Conservation (phyloP, 192 early-diverging fungal species). For the Podochytrium sp. region DNA sequence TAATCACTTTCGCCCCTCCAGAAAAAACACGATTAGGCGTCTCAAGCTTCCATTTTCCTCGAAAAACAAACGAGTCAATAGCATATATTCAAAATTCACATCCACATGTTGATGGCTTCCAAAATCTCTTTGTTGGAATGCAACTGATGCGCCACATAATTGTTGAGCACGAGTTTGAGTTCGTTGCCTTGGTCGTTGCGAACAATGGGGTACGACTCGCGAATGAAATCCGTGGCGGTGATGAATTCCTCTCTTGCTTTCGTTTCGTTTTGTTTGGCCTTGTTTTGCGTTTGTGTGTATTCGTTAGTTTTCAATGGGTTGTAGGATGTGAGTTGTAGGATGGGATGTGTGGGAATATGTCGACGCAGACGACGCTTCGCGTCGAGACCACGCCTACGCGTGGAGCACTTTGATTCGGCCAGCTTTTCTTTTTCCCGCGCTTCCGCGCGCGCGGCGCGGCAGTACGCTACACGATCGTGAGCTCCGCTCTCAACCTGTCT, state of each 20-base stretch:
- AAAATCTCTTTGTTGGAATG: constrained; percentile 18
- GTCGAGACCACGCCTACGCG: too few species aligned
- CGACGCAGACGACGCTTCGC: too few species aligned
- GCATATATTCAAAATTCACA: background rate
- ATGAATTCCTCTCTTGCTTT: background rate
- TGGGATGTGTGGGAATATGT: background rate
- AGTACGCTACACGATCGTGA: too few species aligned
- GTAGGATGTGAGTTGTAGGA: background rate
- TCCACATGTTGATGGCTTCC: constrained; percentile 14
- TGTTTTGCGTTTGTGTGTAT: background rate
- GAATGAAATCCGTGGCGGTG: background rate
- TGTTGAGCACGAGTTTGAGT: constrained; percentile 11
- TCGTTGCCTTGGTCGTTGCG: constrained; percentile 13
- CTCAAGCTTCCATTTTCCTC: too few species aligned
- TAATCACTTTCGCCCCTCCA: too few species aligned
- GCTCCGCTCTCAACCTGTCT: too few species aligned
- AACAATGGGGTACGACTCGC: background rate
- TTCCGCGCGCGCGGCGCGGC: too few species aligned
- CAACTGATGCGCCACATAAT: constrained; percentile 26
- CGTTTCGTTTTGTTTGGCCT: constrained; percentile 20
- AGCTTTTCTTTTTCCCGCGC: too few species aligned
- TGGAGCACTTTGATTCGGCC: too few species aligned
- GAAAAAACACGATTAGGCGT: too few species aligned
- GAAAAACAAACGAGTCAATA: too few species aligned
- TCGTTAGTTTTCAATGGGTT: background rate